phyloP scores from a whole-genome alignment of 345 rosid species.

The Euclidium syriacum region DNA sequence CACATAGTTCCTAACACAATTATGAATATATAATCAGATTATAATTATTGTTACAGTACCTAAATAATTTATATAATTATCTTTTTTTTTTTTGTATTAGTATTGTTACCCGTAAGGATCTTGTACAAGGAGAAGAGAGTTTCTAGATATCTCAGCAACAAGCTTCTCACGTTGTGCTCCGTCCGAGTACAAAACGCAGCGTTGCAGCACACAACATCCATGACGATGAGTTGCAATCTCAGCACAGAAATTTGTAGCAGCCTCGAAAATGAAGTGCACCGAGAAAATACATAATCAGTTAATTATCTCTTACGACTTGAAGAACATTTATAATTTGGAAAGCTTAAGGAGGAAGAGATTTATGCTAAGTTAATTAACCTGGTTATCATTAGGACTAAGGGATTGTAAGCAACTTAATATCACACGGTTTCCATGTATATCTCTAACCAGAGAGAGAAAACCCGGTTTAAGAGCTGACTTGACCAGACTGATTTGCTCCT shows the following conservation, averaged over 20 bases:
- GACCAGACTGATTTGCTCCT: conserved; percentile 42
- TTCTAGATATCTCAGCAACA: conserved; percentile 36
- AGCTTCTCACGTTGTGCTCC: conserved; percentile 40
- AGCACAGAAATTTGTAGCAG: conserved; percentile 47
- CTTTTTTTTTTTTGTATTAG: too few relatives aligned
- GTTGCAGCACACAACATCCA: conserved; percentile 56
- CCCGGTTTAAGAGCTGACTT: conserved; percentile 47
- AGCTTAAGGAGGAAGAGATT: not conserved
- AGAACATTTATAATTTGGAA: not conserved
- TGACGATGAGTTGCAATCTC: conserved; percentile 56
- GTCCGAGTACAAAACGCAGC: conserved; percentile 44
- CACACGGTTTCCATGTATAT: conserved; percentile 65
- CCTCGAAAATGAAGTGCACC: conserved; percentile 48
- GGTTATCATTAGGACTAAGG: conserved; percentile 51
- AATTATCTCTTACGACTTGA: not conserved
- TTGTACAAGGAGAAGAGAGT: conserved; percentile 48
- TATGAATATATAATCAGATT: too few relatives aligned
- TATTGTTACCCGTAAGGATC: conserved; percentile 53
- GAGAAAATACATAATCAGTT: not conserved
- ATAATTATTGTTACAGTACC: too few relatives aligned
- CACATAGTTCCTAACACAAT: conserved; percentile 56
- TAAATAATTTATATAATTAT: not conserved
- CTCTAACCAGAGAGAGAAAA: conserved; percentile 47
- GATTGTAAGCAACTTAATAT: conserved; percentile 59
- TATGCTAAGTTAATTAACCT: conserved; percentile 33